Conservation (phyloP, 2,329 filamentous ascomycete species). For the Lecanicillium sp. region DNA sequence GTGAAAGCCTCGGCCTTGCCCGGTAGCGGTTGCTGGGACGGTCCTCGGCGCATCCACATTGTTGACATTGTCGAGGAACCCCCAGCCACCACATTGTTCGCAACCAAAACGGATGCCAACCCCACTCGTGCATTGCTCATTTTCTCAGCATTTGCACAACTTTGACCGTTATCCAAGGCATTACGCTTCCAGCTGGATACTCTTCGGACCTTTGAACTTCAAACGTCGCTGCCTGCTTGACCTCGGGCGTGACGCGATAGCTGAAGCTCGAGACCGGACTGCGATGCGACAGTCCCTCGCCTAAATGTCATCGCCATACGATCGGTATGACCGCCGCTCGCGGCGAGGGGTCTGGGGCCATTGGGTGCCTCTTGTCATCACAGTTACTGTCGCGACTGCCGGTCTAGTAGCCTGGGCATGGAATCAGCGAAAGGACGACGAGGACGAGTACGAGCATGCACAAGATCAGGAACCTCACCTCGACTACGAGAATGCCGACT, state of each 20-base stretch:
- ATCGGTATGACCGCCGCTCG: conserved; percentile 29
- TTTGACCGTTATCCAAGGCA: conserved; percentile 5
- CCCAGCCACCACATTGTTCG: conserved; percentile 15
- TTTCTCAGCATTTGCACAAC: conserved; percentile 5
- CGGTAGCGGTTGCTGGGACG: conserved; percentile 11
- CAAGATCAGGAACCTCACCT: conserved; percentile 34
- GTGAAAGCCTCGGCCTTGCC: not conserved
- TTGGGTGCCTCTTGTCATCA: conserved; percentile 83
- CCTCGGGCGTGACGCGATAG: too few relatives aligned
- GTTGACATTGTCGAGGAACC: conserved; percentile 13
- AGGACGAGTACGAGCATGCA: conserved; percentile 53
- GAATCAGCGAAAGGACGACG: conserved; percentile 74
- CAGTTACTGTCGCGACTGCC: conserved; percentile 77
- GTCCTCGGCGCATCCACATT: conserved; percentile 12
- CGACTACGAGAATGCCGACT: conserved; percentile 39
- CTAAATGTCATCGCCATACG: conserved; percentile 16
- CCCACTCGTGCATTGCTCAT: conserved; percentile 9
- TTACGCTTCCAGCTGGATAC: not conserved
- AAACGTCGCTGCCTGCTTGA: conserved; percentile 25
- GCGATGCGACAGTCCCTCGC: conserved; percentile 45
- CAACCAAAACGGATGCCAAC: conserved; percentile 9
- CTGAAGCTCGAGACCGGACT: conserved; percentile 59
- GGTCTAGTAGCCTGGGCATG: conserved; percentile 88
- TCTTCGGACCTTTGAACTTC: conserved; percentile 13
- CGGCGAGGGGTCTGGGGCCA: conserved; percentile 63